These are phyloP conservation scores for Bipolaris oryzae DNA, from an alignment of 2,329 filamentous ascomycete species.

Conservation along the genomic window DNA sequence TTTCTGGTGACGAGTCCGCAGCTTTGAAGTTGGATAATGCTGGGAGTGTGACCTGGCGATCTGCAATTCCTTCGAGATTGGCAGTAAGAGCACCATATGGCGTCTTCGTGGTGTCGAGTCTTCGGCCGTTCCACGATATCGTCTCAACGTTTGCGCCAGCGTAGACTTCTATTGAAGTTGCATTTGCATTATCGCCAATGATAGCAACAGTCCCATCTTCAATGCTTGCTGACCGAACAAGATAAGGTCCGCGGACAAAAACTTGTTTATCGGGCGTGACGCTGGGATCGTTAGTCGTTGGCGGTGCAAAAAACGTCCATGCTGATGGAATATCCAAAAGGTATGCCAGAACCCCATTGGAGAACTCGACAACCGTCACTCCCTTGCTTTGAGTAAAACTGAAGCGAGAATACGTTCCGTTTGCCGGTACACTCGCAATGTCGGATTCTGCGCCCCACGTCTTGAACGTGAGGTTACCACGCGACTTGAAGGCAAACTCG, in stretches of 20 bases:
- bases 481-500: slow-evolving; percentile 57
- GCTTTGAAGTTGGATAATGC: slow-evolving; percentile 55
- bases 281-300: slow-evolving; percentile 54
- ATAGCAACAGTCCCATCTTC: slow-evolving; percentile 52
- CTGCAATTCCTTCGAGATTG: slow-evolving; percentile 48
- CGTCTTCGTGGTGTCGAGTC: slow-evolving; percentile 45
- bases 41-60: slow-evolving; percentile 53
- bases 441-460: slow-evolving; percentile 50
- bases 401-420: slow-evolving; percentile 39
- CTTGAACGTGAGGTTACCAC: slow-evolving; percentile 48
- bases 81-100: slow-evolving; percentile 55
- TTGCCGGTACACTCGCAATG: slow-evolving; percentile 36
- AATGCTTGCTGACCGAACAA: slow-evolving; percentile 50
- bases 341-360: slow-evolving; percentile 58
- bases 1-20: slow-evolving; percentile 59
- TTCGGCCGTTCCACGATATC: slow-evolving; percentile 57
- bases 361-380: slow-evolving; percentile 56
- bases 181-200: slow-evolving; percentile 53
- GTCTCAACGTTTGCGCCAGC: slow-evolving; percentile 35
- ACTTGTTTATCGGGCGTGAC: slow-evolving; percentile 54
- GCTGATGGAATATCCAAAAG: slow-evolving; percentile 61
- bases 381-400: slow-evolving; percentile 57
- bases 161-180: slow-evolving; percentile 52
- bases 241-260: slow-evolving; percentile 38
- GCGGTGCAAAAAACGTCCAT: slow-evolving; percentile 63